phyloP scores from a whole-genome alignment of 768 basidiomycete genomes.

The Mycena vitilis region DNA sequence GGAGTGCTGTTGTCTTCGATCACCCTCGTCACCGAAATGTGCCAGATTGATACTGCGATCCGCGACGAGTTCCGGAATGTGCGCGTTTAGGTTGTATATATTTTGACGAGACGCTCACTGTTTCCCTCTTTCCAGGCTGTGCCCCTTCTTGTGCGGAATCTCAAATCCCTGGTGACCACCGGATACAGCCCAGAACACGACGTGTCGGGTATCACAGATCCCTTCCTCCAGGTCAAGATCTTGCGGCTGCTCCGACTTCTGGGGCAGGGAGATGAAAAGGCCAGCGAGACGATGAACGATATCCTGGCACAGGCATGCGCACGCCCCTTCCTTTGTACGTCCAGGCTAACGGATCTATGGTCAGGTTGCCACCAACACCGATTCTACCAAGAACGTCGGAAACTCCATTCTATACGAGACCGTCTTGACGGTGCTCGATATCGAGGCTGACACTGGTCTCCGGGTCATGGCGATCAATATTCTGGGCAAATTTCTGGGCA shows the following conservation, averaged over 20 bases:
- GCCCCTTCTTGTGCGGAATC: conserved; percentile 91
- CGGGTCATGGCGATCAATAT: conserved; percentile 99
- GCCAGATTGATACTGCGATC: conserved; percentile 76
- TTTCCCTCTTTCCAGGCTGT: conserved; percentile 71
- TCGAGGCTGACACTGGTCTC: conserved; percentile 94
- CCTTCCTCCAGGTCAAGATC: conserved; percentile 94
- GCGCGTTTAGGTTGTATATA: conserved; percentile 38
- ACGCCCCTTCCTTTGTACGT: not conserved
- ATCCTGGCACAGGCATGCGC: conserved; percentile 87
- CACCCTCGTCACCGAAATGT: conserved; percentile 96
- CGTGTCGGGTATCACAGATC: conserved; percentile 98
- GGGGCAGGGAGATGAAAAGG: conserved; percentile 84
- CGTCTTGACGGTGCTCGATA: conserved; percentile 94
- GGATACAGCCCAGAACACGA: conserved; percentile 99
- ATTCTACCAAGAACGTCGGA: conserved; percentile 97
- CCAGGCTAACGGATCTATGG: conserved; percentile 2
- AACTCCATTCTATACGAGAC: conserved; percentile 99
- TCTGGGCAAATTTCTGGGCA: conserved; percentile 96
- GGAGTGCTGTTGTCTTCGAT: conserved; percentile 95
- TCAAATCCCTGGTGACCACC: conserved; percentile 94
- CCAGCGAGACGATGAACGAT: conserved; percentile 98
- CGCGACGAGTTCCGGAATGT: conserved; percentile 93
- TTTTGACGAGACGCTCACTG: conserved; percentile 17
- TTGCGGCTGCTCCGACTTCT: conserved; percentile 90
- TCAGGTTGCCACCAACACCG: conserved; percentile 99